Conservation (phyloP, 2,329 filamentous ascomycete genomes). For the Monilinia laxa region DNA sequence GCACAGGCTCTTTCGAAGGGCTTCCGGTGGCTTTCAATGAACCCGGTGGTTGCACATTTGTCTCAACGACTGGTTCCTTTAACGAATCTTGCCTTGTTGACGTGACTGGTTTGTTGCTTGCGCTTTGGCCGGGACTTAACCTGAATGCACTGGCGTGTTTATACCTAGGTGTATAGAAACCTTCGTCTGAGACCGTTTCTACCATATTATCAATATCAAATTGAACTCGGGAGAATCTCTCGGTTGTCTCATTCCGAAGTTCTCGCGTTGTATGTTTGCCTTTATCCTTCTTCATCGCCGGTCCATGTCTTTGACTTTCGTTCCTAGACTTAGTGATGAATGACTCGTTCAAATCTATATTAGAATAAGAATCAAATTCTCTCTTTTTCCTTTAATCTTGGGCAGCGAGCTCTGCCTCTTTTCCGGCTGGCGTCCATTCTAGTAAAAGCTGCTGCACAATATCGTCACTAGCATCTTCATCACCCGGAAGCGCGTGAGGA, state of each 20-base stretch:
- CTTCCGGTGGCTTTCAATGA: too few species aligned
- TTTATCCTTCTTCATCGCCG: neutral
- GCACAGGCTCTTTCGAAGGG: neutral
- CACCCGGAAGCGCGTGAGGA: neutral
- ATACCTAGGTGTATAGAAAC: neutral
- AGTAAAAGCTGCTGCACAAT: slow-evolving; percentile 17
- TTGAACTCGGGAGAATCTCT: neutral
- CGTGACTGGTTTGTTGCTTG: neutral
- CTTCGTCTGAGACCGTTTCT: neutral
- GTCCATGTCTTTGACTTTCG: too few species aligned
- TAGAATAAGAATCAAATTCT: too few species aligned
- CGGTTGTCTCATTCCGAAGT: neutral
- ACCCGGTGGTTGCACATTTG: too few species aligned
- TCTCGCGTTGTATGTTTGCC: neutral
- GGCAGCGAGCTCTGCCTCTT: neutral
- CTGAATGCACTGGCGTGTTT: neutral
- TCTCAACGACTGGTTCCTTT: too few species aligned
- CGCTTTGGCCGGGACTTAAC: neutral
- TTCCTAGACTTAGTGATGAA: neutral
- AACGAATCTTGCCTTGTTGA: too few species aligned
- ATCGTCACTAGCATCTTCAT: neutral
- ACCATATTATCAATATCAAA: neutral
- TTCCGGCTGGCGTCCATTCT: slow-evolving; percentile 13
- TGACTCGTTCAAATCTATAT: neutral
- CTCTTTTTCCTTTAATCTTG: neutral